A percentile compares a stretch with the other conserved stretches of the same genome.
Conservation (phyloP, 306 rosid genomes). For the Rosa persica region DNA sequence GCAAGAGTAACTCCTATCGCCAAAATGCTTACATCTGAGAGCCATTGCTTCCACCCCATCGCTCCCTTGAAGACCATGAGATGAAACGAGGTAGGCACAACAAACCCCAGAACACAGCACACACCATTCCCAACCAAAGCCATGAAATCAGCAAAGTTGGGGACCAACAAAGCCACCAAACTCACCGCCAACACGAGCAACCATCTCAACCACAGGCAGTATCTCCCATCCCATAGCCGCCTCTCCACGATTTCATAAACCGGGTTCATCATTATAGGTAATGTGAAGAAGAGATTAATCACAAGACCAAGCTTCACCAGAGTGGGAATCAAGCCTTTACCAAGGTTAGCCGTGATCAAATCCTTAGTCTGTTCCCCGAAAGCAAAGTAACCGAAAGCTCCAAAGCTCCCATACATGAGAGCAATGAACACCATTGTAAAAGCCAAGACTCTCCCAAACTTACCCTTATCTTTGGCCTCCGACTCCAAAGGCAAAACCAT, state of each 20-base stretch:
- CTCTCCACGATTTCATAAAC: slow-evolving; percentile 56
- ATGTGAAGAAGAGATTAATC: slow-evolving; percentile 54
- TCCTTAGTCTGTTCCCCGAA: slow-evolving; percentile 52
- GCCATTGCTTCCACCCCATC: slow-evolving; percentile 38
- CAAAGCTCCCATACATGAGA: slow-evolving; percentile 44
- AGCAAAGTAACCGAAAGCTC: slow-evolving; percentile 55
- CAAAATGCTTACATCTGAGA: slow-evolving; percentile 34
- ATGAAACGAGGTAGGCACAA: slow-evolving; percentile 54
- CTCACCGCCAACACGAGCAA: slow-evolving; percentile 39
- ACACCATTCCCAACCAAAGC: slow-evolving; percentile 55
- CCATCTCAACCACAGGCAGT: slow-evolving; percentile 56
- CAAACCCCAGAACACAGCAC: slow-evolving; percentile 55
- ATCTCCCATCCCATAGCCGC: slow-evolving; percentile 44
- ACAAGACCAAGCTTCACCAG: slow-evolving; percentile 53
- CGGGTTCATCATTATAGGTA: slow-evolving; percentile 69
- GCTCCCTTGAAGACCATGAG: slow-evolving; percentile 45
- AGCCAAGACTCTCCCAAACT: slow-evolving; percentile 41
- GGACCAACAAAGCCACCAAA: slow-evolving; percentile 48
- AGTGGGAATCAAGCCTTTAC: slow-evolving; percentile 37
- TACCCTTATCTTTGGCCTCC: slow-evolving; percentile 49
- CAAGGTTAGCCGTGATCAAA: slow-evolving; percentile 48
- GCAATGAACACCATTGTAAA: slow-evolving; percentile 43
- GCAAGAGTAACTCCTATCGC: slow-evolving; percentile 47
- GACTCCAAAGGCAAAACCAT: slow-evolving; percentile 59
- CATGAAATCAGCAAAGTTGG: slow-evolving; percentile 59